Base-by-base conservation (phyloP, 148 eudicot species). In the Chenopodium album region DNA sequence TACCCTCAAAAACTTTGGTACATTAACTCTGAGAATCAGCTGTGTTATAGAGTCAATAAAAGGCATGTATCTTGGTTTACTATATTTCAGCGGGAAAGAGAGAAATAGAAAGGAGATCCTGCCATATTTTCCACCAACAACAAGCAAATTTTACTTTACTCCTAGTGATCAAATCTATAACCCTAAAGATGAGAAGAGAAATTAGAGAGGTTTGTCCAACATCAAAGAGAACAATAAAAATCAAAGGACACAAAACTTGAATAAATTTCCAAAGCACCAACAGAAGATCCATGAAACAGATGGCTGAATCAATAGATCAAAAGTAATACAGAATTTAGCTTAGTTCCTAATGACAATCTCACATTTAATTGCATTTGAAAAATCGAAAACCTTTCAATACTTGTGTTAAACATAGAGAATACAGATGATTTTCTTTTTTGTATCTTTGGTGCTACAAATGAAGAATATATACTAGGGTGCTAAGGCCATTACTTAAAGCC, bases 81-180 rank as follows among this genome's bases (percentile, higher is more conserved):
- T 22, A 0, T 56, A 44, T 62, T 16, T 23, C 4, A 11, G 20
- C 13, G 22, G 29, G 60, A 66, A 22, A 78, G 32, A 56, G 65
- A 71, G 28, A 71, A 14, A 34, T 37, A 7, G 75, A 29, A 17
- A 8, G 69, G 22, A 67, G 26, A 28, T 29, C 26, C 20, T 19
- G 29, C 73, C 73, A 46, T 1, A 29, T 26, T 44, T 20, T 37
- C 78, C 73, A 68, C 32, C 26, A 56, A 81, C 41, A 59, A 31
- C 23, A 67, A 72, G 74, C 75, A 80, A 75, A 68, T 69, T 60
- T 34, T 50, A 54, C 23, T n/a, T 62, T 9, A 67, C 47, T 76
- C 44, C 29, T 54, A 14, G 13, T 41, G n/a, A 67, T 48, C 31
- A 4, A 34, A 54, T 69, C 76, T 23, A 68, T 9, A n/a, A 47